Evolutionary conservation across 306 rosid species (phyloP).

Genomic region (Cotoneaster glaucophyllus): DNA sequence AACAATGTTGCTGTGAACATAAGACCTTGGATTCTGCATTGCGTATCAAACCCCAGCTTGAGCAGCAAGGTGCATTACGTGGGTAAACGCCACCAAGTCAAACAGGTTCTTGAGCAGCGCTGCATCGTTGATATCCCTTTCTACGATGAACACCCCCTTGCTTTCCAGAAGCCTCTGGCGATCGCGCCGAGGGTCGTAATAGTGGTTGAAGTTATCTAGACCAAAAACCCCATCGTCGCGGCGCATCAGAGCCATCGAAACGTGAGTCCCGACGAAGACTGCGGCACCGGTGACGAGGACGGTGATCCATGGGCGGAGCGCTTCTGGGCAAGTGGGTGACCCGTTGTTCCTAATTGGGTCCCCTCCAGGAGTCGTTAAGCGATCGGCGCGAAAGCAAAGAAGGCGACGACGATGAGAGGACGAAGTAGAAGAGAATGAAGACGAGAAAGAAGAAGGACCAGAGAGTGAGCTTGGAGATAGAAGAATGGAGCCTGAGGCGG

Average conservation of each 20-base stretch:
- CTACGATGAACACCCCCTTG: slow-evolving; percentile 71
- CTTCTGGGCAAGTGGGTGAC: slow-evolving; percentile 54
- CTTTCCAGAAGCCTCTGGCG: slow-evolving; percentile 66
- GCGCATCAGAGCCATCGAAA: slow-evolving; percentile 59
- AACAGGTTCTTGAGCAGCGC: slow-evolving; percentile 57
- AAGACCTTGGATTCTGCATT: slow-evolving; percentile 67
- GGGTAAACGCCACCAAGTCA: slow-evolving; percentile 71
- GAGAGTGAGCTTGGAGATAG: slow-evolving; percentile 49
- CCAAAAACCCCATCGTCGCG: slow-evolving; percentile 87
- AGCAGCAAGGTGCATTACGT: slow-evolving; percentile 85
- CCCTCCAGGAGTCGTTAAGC: slow-evolving; percentile 60
- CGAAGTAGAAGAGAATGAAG: slow-evolving; percentile 31
- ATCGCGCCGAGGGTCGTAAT: slow-evolving; percentile 65
- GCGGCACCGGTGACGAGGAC: slow-evolving; percentile 81
- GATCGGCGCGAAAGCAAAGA: slow-evolving; percentile 34
- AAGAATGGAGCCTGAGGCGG: slow-evolving; percentile 48
- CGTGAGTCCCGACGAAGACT: slow-evolving; percentile 80
- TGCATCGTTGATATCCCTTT: slow-evolving; percentile 69
- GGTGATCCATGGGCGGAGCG: slow-evolving; percentile 30
- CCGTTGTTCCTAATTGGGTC: slow-evolving; percentile 65
- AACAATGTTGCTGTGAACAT: slow-evolving; percentile 71
- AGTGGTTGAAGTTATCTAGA: slow-evolving; percentile 65
- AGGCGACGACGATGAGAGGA: slow-evolving; percentile 36
- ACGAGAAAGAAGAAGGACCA: slow-evolving; percentile 51
- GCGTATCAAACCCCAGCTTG: slow-evolving; percentile 89